Conservation (phyloP, 2,329 filamentous ascomycete species). For the Coniella lustricola region DNA sequence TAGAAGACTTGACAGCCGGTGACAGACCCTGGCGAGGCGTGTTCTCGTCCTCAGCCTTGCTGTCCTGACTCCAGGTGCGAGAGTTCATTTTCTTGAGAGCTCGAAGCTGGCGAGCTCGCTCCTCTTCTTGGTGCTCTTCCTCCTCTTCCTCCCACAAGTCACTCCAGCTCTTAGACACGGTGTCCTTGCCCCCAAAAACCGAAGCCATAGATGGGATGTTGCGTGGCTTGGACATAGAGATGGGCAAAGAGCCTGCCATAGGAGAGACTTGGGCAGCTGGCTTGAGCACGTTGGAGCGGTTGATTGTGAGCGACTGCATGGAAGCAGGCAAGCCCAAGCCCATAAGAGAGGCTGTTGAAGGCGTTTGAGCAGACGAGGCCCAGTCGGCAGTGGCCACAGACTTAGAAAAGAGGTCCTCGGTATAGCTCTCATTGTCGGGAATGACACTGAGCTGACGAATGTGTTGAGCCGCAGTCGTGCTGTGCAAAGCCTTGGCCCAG, state of each 20-base stretch:
- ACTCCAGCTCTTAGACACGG: slow-evolving; percentile 97
- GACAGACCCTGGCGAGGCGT: slow-evolving; percentile 36
- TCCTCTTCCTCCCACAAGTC: slow-evolving; percentile 94
- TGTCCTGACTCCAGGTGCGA: slow-evolving; percentile 74
- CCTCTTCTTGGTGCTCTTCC: slow-evolving; percentile 65
- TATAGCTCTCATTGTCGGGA: slow-evolving; percentile 69
- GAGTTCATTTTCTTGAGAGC: slow-evolving; percentile 62
- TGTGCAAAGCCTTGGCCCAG: slow-evolving; percentile 86
- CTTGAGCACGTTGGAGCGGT: slow-evolving; percentile 37
- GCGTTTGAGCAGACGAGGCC: slow-evolving; percentile 69
- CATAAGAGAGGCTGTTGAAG: slow-evolving; percentile 75
- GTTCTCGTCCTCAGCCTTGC: slow-evolving; percentile 43
- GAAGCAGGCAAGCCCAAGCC: slow-evolving; percentile 78
- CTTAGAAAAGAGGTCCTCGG: slow-evolving; percentile 77
- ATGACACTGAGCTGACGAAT: slow-evolving; percentile 82
- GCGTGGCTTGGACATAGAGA: slow-evolving; percentile 70
- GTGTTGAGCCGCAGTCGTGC: slow-evolving; percentile 56
- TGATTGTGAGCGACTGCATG: slow-evolving; percentile 64
- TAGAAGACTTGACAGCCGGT: slow-evolving; percentile 34
- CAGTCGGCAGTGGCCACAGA: slow-evolving; percentile 66
- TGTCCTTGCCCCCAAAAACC: slow-evolving; percentile 71
- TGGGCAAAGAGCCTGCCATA: slow-evolving; percentile 65
- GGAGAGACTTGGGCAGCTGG: slow-evolving; percentile 48
- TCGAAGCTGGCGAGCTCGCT: slow-evolving; percentile 52
- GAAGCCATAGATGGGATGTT: slow-evolving; percentile 65